Conservation (phyloP, 148 eudicot species). For the Rhododendron simsii region DNA sequence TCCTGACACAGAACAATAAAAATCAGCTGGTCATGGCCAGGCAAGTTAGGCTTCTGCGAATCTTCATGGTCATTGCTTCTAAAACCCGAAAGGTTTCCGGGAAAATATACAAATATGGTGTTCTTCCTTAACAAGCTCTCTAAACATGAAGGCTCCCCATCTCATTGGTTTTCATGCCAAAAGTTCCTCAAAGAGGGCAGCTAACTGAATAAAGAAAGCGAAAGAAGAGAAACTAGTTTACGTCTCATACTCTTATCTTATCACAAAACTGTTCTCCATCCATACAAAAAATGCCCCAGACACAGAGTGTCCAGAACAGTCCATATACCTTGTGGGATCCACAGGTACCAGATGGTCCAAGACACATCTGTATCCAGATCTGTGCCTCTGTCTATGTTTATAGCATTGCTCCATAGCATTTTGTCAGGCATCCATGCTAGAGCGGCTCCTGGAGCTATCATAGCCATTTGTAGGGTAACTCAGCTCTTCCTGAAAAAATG, state of each 20-base stretch:
- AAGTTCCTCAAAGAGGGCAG: neutral
- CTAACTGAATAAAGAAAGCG: neutral
- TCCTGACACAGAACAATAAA: neutral
- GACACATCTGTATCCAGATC: neutral
- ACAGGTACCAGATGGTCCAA: neutral
- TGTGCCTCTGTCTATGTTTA: neutral
- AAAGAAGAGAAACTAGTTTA: neutral
- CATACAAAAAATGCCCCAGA: neutral
- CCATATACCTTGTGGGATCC: neutral
- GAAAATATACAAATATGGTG: neutral
- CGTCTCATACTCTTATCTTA: neutral
- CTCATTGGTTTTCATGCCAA: neutral
- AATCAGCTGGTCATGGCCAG: neutral
- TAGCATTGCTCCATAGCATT: neutral
- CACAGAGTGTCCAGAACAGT: neutral
- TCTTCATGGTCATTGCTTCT: neutral
- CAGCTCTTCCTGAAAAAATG: slow-evolving; percentile 13
- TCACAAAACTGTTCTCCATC: neutral
- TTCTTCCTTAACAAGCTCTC: neutral
- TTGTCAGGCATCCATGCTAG: slow-evolving; percentile 7
- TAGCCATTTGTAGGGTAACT: slow-evolving; percentile 12
- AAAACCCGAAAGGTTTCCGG: neutral
- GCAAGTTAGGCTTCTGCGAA: neutral
- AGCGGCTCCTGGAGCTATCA: slow-evolving; percentile 10
- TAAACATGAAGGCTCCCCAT: neutral